Evolutionary conservation across 2,329 filamentous ascomycete genomes (phyloP), one percentile per base, ranked within the genome.

Genomic region (Cyphellophora attinorum): DNA sequence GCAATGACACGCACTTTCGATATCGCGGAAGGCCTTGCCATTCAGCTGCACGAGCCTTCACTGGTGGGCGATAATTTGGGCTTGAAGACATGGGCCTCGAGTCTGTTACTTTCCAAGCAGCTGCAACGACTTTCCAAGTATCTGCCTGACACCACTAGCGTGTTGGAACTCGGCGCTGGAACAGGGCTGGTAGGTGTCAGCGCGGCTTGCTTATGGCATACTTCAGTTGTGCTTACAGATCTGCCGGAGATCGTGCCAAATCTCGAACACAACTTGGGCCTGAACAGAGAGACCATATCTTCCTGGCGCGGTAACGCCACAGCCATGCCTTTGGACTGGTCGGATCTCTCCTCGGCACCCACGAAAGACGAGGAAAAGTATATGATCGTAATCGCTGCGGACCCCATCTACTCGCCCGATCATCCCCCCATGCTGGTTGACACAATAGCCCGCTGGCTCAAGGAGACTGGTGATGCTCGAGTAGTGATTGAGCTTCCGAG

Each of bases 81-180:
- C 2, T 70, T 93, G 56, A 96, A 98, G 59, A 98, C 91, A 0
- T 96, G 91, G 91, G 85, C 83, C 1, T 89, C 86, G 0, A 89
- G 86, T 0, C 93, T 86, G 52, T 71, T 93, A 2, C 75, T 96
- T 4, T 81, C 89, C 0, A 80, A 75, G 46, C 76, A 82, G 15
- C 70, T 96, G 16, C 51, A 52, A 31, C 42, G 40, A 3, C 52
- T 70, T 6, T 37, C 39, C 17, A 35, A 31, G 28, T 39, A 44
- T 27, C 33, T 47, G 8, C 39, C 38, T 6, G 11, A 15, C 14
- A 29, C 25, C 23, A 42, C 60, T 12, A 55, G 57, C 17, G 63
- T 71, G 5, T 67, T 96, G 6, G 89, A 96, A 54, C 70, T 96
- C 2, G 91, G 89, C 3, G 79, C 89, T 0, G 89, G 91, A 0